These are phyloP conservation scores for Backusella sp. DNA, from an alignment of 192 early-diverging fungal genomes.

Conservation along the genomic window DNA sequence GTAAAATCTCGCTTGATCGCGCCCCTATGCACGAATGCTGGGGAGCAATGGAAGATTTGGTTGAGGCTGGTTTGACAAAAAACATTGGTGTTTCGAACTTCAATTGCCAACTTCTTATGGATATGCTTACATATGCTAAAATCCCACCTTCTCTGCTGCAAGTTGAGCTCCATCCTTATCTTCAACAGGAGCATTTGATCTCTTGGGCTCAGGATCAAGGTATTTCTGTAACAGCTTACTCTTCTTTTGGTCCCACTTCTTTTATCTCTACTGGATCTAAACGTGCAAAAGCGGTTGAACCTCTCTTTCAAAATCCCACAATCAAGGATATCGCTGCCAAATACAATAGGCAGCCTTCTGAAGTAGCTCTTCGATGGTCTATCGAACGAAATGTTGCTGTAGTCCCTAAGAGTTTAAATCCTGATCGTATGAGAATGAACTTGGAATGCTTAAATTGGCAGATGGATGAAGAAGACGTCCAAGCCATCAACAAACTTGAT, in stretches of 20 bases:
- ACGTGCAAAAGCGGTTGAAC: conserved; percentile 33
- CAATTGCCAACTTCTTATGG: conserved; percentile 40
- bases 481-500: conserved; percentile 22
- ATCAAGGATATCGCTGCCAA: conserved; percentile 52
- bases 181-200: conserved; percentile 61
- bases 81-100: conserved; percentile 78
- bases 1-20: conserved; percentile 30
- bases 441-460: conserved; percentile 46
- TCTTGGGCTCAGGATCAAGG: conserved; percentile 54
- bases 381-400: conserved; percentile 61
- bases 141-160: neutral
- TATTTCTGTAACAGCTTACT: conserved; percentile 71
- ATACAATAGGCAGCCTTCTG: conserved; percentile 52
- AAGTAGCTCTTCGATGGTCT: conserved; percentile 64
- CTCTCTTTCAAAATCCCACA: conserved; percentile 45
- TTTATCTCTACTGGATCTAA: conserved; percentile 16
- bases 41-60: conserved; percentile 70
- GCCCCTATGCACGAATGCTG: conserved; percentile 62
- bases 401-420: conserved; percentile 65
- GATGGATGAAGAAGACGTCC: conserved; percentile 43
- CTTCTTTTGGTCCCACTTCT: conserved; percentile 61
- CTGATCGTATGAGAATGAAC: conserved; percentile 54
- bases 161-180: conserved; percentile 74
- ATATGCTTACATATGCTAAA: conserved; percentile 53
- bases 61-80: conserved; percentile 51